Evolutionary conservation across 2,329 filamentous ascomycete genomes (phyloP), one percentile per base, ranked within the genome.

Genomic region (Xylariomycetidae sp.): DNA sequence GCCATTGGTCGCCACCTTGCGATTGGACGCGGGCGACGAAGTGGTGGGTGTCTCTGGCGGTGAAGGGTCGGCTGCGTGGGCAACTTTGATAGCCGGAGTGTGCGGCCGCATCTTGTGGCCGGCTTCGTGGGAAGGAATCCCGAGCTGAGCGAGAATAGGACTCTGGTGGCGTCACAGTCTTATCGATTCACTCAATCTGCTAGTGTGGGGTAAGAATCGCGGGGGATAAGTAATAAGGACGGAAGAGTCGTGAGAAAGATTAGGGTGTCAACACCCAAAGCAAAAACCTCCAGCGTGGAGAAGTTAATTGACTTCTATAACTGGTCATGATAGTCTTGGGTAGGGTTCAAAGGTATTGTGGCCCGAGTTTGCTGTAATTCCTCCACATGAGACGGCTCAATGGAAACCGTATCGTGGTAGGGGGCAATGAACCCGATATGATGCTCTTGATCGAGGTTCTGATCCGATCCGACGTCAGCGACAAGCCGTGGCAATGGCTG

Each of bases 291-390:
- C 64, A 63, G 51, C 54, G 55, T 56, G 62, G 64, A 63, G 61
- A 64, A 51, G 59, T 51, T 41, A 50, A 51, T 48, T 57, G 52
- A 43, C 51, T 58, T 53, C 53, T 60, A 56, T 62, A 61, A 57
- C 57, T 60, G 56, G 58, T 65, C 65, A 68, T 69, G 62, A 66
- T 69, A 67, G 48, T 60, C 45, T 56, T 46, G 48, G 50, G 48
- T 25, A 41, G 37, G 30, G 30, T 38, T 35, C 25, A 44, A 40
- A 39, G 40, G 40, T 42, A 38, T 51, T 38, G 44, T 40, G 50
- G 49, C 45, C 50, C 43, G 47, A 46, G 33, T 42, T 45, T 46
- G 49, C 52, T 50, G 44, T 48, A 46, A 42, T 41, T 49, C 48
- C 52, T 51, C 49, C 48, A 41, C 41, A 41, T 23, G 20, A 23